Evolutionary conservation across 2,329 filamentous ascomycete genomes (phyloP), one percentile per base, ranked within the genome.

Genomic region (Curvularia sp.): DNA sequence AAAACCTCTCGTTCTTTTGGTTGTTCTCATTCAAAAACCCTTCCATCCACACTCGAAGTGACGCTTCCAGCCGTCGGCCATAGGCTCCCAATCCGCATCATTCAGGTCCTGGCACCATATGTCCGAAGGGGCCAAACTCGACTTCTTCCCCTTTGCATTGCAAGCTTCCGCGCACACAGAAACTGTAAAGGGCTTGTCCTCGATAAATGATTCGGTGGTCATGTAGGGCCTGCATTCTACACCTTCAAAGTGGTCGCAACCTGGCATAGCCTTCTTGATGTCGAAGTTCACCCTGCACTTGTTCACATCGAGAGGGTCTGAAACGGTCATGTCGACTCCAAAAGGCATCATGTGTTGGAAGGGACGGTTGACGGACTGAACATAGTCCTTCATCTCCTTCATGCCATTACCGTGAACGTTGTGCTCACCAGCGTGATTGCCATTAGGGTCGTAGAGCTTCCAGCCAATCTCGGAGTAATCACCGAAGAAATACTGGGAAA

Each of bases 391-490:
- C 27, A 57, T 53, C 8, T 46, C 21, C 10, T 53, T 18, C 6
- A 49, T 27, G 8, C 41, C 43, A 18, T 54, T 23, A 2, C 34
- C 38, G 12, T 30, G 12, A 2, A 43, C 36, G 1, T 18, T 27
- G 13, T 54, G 56, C 9, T 36, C 19, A 9, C 63, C 61, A 28
- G 63, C 60, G 7, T 55, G 12, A 36, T 58, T 43, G 6, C 58
- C 59, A 21, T 70, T 62, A 5, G 65, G 64, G 19, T 70, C 61
- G 9, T 46, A 53, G 1, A 71, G 51, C 9, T 15, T 36, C 67
- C 65, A 72, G 5, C 53, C 53, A 1, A 70, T 27, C 8, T 53
- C 48, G 1, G 65, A 52, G 1, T 47, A 18, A 1, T 61, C 42
- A 9, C 54, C 30, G 10, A 60, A 43, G 59, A 68, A 66, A 43